phyloP scores from a whole-genome alignment of 805 yeast species.

The Kodamaea restingae region DNA sequence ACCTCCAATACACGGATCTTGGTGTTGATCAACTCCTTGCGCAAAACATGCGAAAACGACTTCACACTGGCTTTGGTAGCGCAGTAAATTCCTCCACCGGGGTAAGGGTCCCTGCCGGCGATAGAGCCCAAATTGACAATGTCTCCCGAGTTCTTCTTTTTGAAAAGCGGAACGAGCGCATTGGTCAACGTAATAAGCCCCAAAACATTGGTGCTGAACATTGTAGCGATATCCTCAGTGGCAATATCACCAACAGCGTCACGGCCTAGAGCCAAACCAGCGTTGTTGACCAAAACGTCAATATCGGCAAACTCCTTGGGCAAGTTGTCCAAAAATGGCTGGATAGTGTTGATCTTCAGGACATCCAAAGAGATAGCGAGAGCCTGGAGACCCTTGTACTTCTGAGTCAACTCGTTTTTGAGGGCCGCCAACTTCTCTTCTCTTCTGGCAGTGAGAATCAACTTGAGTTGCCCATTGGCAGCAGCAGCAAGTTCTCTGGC shows the following conservation, averaged over 20 bases:
- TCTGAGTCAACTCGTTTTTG: conserved; percentile 40
- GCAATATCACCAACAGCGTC: conserved; percentile 70
- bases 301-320: conserved; percentile 61
- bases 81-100: conserved; percentile 76
- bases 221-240: conserved; percentile 60
- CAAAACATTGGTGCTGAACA: conserved; percentile 83
- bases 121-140: conserved; percentile 73
- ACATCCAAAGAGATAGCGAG: conserved; percentile 56
- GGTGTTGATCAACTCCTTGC: conserved; percentile 73
- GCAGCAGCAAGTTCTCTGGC: conserved; percentile 82
- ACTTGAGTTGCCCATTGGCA: conserved; percentile 63
- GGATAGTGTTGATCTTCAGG: conserved; percentile 36
- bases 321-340: conserved; percentile 47
- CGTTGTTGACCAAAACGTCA: conserved; percentile 68
- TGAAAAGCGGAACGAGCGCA: conserved; percentile 66
- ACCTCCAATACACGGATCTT: conserved; percentile 67
- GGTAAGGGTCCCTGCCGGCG: conserved; percentile 77
- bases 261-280: conserved; percentile 74
- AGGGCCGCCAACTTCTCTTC: conserved; percentile 52
- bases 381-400: conserved; percentile 50
- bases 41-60: conserved; percentile 64
- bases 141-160: conserved; percentile 65
- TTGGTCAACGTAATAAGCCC: conserved; percentile 85
- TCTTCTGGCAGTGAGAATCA: conserved; percentile 79
- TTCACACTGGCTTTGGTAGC: conserved; percentile 71